phyloP scores from a whole-genome alignment of 164 flowering plant species.

The Platanus orientalis region DNA sequence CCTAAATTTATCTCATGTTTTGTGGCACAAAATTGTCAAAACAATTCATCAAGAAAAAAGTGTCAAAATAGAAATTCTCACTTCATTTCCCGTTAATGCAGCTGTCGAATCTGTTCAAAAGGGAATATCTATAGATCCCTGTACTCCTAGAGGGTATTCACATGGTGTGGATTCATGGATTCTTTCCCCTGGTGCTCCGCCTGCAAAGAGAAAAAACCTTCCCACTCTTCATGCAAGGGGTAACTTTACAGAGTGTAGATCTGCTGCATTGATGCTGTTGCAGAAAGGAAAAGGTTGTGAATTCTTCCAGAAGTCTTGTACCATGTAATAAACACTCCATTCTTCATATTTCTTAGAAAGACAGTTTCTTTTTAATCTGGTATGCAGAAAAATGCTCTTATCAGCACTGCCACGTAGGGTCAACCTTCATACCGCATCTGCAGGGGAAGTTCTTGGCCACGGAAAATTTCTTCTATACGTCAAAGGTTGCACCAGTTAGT shows the following conservation, averaged over 20 bases:
- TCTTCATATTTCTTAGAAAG: background rate
- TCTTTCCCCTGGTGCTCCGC: slow-evolving; percentile 37
- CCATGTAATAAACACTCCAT: background rate
- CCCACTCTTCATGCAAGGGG: slow-evolving; percentile 56
- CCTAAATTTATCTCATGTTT: no score
- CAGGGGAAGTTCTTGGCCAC: slow-evolving; percentile 86
- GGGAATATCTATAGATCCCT: slow-evolving; percentile 59
- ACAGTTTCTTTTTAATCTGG: background rate
- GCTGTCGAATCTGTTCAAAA: slow-evolving; percentile 39
- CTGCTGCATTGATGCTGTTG: slow-evolving; percentile 66
- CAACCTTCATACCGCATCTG: slow-evolving; percentile 69
- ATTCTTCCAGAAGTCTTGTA: background rate
- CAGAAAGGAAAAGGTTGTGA: slow-evolving; percentile 71
- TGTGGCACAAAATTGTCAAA: no score
- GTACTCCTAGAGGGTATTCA: slow-evolving; percentile 78
- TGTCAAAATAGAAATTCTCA: background rate
- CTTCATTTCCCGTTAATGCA: slow-evolving; percentile 25
- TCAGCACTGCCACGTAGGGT: slow-evolving; percentile 55
- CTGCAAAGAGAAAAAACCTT: slow-evolving; percentile 22
- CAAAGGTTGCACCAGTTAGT: slow-evolving; percentile 45
- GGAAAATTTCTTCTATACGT: slow-evolving; percentile 88
- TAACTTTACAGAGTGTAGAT: slow-evolving; percentile 88
- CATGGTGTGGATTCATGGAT: slow-evolving; percentile 24
- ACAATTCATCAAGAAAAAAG: background rate
- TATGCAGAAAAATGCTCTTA: slow-evolving; percentile 68